phyloP scores from a whole-genome alignment of 768 basidiomycete species.

The Mycena rosella region DNA sequence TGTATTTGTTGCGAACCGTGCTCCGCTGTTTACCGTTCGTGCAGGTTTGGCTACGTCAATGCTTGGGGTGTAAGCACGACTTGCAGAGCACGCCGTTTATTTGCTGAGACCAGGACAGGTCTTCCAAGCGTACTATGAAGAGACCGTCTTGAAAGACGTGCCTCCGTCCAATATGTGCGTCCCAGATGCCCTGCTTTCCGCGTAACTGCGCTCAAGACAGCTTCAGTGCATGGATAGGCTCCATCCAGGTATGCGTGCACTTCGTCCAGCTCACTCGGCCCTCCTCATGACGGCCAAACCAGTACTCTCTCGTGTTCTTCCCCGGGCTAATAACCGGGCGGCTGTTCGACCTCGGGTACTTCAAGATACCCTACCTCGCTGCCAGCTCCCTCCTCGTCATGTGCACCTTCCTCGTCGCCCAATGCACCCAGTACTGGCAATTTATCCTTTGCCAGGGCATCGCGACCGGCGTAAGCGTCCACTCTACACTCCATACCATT shows the following conservation, averaged over 20 bases:
- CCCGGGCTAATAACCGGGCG: slow-evolving; percentile 62
- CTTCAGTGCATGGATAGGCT: slow-evolving; percentile 69
- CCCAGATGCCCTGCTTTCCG: background rate
- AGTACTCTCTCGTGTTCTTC: slow-evolving; percentile 61
- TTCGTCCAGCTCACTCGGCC: slow-evolving; percentile 5
- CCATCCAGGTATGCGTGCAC: slow-evolving; percentile 56
- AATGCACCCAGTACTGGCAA: slow-evolving; percentile 32
- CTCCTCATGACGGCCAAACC: background rate
- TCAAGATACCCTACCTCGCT: slow-evolving; percentile 55
- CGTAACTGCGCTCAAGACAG: background rate
- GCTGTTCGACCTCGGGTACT: slow-evolving; percentile 66
- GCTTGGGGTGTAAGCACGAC: slow-evolving; percentile 53
- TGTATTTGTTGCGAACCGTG: background rate
- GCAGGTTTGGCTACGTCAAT: slow-evolving; percentile 60
- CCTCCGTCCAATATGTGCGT: slow-evolving; percentile 37
- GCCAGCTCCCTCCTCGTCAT: slow-evolving; percentile 16
- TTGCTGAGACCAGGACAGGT: slow-evolving; percentile 25
- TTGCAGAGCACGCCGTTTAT: background rate
- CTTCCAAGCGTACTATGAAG: slow-evolving; percentile 38
- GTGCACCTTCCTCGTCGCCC: slow-evolving; percentile 15
- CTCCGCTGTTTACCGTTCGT: background rate
- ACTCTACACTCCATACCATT: background rate
- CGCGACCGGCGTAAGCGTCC: slow-evolving; percentile 35
- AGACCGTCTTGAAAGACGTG: slow-evolving; percentile 29
- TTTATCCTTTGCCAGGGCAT: slow-evolving; percentile 29